Evolutionary conservation across 768 basidiomycete genomes (phyloP).

Genomic region (Boletus tylopilopsis): DNA sequence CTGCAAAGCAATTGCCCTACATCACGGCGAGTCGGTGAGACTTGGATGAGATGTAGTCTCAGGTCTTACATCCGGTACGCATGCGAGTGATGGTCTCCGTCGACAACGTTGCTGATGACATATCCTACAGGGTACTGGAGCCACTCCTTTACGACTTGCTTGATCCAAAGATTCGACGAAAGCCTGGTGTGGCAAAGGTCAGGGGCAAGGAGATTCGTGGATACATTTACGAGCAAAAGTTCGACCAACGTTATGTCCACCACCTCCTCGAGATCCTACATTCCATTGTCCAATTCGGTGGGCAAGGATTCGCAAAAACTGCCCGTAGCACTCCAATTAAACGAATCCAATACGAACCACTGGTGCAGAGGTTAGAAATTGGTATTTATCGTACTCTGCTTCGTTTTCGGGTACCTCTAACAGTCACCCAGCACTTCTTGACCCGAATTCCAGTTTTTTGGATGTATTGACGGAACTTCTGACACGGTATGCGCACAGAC

Average conservation of each 20-base stretch:
- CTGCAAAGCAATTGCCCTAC: conserved; percentile 72
- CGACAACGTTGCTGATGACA: not conserved
- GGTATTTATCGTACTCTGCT: conserved; percentile 38
- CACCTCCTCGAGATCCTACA: conserved; percentile 77
- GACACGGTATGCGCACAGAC: conserved; percentile 62
- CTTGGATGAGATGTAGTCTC: conserved; percentile 95
- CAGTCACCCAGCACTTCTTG: conserved; percentile 30
- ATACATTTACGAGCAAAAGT: conserved; percentile 65
- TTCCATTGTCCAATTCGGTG: conserved; percentile 80
- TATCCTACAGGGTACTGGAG: conserved; percentile 71
- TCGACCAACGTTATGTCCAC: conserved; percentile 70
- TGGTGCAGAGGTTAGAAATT: conserved; percentile 57
- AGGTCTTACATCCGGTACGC: conserved; percentile 84
- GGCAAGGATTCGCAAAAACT: conserved; percentile 80
- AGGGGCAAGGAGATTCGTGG: conserved; percentile 64
- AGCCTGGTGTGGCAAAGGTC: conserved; percentile 46
- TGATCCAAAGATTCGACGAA: conserved; percentile 62
- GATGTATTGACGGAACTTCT: conserved; percentile 74
- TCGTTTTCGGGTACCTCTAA: conserved; percentile 6
- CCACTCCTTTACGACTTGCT: conserved; percentile 78
- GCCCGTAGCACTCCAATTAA: conserved; percentile 61
- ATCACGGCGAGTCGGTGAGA: conserved; percentile 79
- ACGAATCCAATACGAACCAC: conserved; percentile 58
- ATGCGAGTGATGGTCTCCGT: not conserved
- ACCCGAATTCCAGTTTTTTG: conserved; percentile 64